Evolutionary conservation across 768 basidiomycete species (phyloP).

Genomic region (Lactarius psammicola): DNA sequence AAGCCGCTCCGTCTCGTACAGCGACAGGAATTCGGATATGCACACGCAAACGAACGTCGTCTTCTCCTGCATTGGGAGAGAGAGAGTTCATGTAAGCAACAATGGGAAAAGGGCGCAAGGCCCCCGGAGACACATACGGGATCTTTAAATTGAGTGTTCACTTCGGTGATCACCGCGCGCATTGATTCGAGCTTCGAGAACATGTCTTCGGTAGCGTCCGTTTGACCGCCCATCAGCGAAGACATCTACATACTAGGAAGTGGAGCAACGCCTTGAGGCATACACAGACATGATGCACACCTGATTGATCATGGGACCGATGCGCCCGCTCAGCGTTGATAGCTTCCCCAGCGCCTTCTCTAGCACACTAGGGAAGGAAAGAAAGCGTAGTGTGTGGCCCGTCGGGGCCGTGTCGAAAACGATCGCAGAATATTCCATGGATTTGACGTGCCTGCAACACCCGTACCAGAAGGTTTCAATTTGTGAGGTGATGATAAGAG

Average conservation of each 20-base stretch:
- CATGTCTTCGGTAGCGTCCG: constrained; percentile 94
- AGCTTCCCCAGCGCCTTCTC: constrained; percentile 97
- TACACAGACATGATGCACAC: constrained; percentile 36
- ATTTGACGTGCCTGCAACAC: constrained; percentile 97
- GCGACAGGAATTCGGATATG: constrained; percentile 96
- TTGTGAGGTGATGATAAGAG: background rate
- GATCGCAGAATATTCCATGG: constrained; percentile 99
- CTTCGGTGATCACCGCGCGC: constrained; percentile 96
- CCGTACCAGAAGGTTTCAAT: too few relatives aligned
- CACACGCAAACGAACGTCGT: constrained; percentile 99
- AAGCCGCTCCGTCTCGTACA: constrained; percentile 98
- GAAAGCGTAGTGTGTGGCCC: constrained; percentile 95
- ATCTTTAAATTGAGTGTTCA: constrained; percentile 99
- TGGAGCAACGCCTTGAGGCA: background rate
- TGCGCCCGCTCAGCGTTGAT: constrained; percentile 87
- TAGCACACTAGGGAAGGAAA: constrained; percentile 97
- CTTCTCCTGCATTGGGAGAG: constrained; percentile 66
- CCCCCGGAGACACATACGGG: constrained; percentile 55
- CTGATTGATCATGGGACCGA: constrained; percentile 96
- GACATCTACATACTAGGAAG: constrained; percentile 63
- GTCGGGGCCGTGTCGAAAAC: constrained; percentile 99
- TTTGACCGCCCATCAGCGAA: constrained; percentile 91
- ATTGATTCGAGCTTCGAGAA: constrained; percentile 97
- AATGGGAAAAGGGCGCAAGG: background rate
- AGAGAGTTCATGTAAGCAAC: background rate